Evolutionary conservation across 257 asterid species (phyloP), one percentile per base, ranked within the genome.

Genomic region (Catharanthus roseus): DNA sequence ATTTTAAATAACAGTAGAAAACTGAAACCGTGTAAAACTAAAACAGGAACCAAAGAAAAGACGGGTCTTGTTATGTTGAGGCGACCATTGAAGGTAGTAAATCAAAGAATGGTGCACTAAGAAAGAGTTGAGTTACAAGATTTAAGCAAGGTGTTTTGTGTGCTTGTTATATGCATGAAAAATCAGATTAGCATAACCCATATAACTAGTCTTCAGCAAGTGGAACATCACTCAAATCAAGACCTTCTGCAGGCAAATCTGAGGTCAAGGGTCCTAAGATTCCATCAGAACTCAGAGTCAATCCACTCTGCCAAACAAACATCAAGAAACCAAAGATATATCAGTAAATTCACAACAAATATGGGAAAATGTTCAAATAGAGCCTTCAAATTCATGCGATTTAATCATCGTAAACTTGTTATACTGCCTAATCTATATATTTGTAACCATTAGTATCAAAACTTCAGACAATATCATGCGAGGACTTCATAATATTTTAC

Each of bases 261-360:
- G 97, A 81, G 68, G 89, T 78, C 75, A 90, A 84, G 18, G 98
- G 95, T 33, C 96, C 95, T 69, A 93, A 81, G 55, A 90, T 86
- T 72, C 98, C 98, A 70, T 93, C 98, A 1, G 97, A 84, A 83
- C 86, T 91, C 75, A 93, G 80, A 18, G 96, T 89, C 89, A 93
- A 82, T 74, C 96, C 96, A 77, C 99, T 89, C 99, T 93, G 96
- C 76, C 70, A 63, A 38, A 71, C 36, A 50, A 67, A 69, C 67
- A 63, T 3, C 42, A 65, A 11, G 47, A n/a, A 54, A 21, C 12
- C 38, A 5, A 41, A 21, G 28, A 50, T 26, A 41, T 24, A 58
- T 75, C 56, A 36, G 16, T 65, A 24, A 44, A 39, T 44, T 28
- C 26, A 23, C 49, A 41, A 5, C 45, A 7, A 21, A 51, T 26